Evolutionary conservation across 1,284 basidiomycete species (phyloP), one percentile per base, ranked within the genome.

Genomic region (Violaceomyces palustris): DNA sequence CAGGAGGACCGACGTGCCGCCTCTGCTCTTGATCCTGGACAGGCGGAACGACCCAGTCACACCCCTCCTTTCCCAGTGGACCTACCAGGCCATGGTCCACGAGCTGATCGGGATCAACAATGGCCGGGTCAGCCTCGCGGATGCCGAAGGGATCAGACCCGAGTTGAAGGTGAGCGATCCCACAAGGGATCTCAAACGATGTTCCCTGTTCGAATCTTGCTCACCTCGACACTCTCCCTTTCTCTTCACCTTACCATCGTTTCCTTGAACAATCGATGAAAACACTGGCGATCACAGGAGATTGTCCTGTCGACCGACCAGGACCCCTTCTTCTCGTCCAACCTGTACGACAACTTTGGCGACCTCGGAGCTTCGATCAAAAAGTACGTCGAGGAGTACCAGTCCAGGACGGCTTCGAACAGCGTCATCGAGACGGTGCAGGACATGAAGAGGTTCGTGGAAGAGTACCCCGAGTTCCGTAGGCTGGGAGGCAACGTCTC

Each of bases 81-180:
- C 94, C 11, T 98, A 98, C 75, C 93, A 98, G 74, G 94, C 94
- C 1, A 97, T 98, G 93, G 93, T 97, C 0, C 94, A 99, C 68
- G 94, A 98, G 73, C 78, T 96, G 10, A 77, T 98, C 9, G 88
- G 88, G 0, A 94, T 98, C 48, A 84, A 87, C 60, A 97, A 97
- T 71, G 93, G 92, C 14, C 81, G 94, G 35, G 91, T 98, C 6
- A 84, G 87, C 68, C 77, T 93, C 30, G 82, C 81, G 43, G 78
- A 83, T 48, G 87, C 91, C n/a, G 87, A 88, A 14, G 91, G 89
- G 61, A 85, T 93, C 44, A 78, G 81, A 36, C 82, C 87, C 18
- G 93, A 98, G 69, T 78, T 97, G 35, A 82, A 84, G 72, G 90
- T 55, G 25, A 42, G 46, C 87, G n/a, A n/a, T n/a, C n/a, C n/a